Percentiles rank a stretch among this genome's conserved stretches.
phyloP scores from a whole-genome alignment of 345 rosid species.

The Lumnitzera littorea region DNA sequence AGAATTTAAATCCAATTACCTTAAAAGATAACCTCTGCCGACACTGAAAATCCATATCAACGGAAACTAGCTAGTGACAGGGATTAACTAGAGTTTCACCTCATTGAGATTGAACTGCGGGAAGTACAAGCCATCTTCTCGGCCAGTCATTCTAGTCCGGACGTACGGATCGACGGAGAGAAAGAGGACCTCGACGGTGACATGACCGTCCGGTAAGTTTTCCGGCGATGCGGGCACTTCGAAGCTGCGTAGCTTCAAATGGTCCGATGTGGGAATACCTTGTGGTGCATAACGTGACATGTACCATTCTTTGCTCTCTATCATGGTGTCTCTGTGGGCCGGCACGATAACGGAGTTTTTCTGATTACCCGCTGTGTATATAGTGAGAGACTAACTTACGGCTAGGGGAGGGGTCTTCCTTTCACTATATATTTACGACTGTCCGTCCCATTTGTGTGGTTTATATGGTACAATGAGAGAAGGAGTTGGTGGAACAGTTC shows the following conservation, averaged over 20 bases:
- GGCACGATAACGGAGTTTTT: not conserved
- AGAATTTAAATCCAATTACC: too few relatives aligned
- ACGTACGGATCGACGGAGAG: constrained; percentile 38
- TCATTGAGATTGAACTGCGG: constrained; percentile 20
- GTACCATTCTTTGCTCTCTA: constrained; percentile 36
- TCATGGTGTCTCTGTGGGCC: not conserved
- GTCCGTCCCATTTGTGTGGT: too few relatives aligned
- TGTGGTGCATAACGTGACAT: constrained; percentile 24
- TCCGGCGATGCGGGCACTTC: constrained; percentile 5
- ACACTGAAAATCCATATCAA: not conserved
- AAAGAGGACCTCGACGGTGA: constrained; percentile 23
- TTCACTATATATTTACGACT: too few relatives aligned
- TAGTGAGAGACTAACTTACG: too few relatives aligned
- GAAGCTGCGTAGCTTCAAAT: constrained; percentile 27
- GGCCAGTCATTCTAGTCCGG: constrained; percentile 27
- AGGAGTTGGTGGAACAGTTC: too few relatives aligned
- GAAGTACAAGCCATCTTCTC: constrained; percentile 24
- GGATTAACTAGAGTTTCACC: constrained; percentile 8
- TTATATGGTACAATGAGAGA: too few relatives aligned
- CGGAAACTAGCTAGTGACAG: not conserved
- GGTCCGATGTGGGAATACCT: constrained; percentile 34
- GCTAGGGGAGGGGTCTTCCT: too few relatives aligned
- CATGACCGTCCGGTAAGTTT: constrained; percentile 23
- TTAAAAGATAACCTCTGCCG: too few relatives aligned
- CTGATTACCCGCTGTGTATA: too few relatives aligned